Evolutionary conservation across 345 rosid species (phyloP).

Genomic region (Gossypium raimondii): DNA sequence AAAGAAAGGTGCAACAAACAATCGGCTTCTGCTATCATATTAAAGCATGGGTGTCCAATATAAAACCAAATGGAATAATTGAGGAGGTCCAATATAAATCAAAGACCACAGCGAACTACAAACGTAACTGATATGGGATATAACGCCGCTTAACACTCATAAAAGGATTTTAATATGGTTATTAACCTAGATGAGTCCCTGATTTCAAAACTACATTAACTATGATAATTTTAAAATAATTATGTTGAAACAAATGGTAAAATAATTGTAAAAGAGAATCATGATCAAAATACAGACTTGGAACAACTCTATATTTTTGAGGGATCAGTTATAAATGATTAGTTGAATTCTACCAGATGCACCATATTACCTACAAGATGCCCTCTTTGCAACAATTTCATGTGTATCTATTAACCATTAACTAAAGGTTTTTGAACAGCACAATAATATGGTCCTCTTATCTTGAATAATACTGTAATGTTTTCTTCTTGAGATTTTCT

Average conservation of each 20-base stretch:
- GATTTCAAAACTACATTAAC: conserved; percentile 2
- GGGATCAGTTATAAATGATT: background rate
- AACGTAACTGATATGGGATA: background rate
- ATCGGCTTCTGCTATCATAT: background rate
- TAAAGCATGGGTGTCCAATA: background rate
- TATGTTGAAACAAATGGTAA: background rate
- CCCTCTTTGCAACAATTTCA: background rate
- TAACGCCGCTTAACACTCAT: background rate
- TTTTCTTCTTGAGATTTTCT: conserved; percentile 4
- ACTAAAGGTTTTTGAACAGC: background rate
- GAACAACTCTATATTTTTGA: background rate
- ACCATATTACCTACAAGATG: background rate
- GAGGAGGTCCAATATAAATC: background rate
- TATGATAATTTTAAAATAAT: background rate
- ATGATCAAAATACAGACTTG: background rate
- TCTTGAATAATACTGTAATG: background rate
- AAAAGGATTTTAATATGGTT: background rate
- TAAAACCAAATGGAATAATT: background rate
- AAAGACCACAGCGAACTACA: background rate
- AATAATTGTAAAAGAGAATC: background rate
- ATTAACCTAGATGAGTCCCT: background rate
- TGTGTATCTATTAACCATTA: background rate
- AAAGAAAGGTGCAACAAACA: background rate
- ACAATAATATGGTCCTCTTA: background rate
- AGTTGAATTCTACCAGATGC: background rate